Conservation (phyloP, 2,329 filamentous ascomycete genomes). For the Aspergillus alliaceus region DNA sequence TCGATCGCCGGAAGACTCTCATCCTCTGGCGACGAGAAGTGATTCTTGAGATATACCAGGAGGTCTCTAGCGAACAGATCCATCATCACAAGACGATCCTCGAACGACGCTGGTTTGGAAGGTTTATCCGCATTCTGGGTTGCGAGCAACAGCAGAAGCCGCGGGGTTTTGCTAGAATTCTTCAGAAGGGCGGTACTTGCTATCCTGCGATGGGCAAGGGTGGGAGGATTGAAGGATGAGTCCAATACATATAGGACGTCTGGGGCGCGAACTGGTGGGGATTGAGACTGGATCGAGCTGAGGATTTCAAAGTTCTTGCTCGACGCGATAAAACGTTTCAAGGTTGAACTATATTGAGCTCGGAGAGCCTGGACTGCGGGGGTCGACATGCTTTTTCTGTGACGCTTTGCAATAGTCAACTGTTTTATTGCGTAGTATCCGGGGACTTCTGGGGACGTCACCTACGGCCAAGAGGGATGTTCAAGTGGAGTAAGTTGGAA, state of each 20-base stretch:
- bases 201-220: constrained; percentile 58
- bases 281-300: constrained; percentile 23
- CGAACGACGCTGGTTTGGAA: constrained; percentile 48
- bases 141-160: constrained; percentile 60
- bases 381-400: constrained; percentile 7
- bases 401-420: neutral
- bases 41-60: constrained; percentile 26
- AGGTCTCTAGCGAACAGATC: constrained; percentile 47
- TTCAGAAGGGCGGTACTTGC: constrained; percentile 53
- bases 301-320: constrained; percentile 34
- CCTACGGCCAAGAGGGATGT: neutral
- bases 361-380: constrained; percentile 32
- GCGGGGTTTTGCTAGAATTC: constrained; percentile 26
- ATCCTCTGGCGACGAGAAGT: constrained; percentile 8
- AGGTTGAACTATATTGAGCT: constrained; percentile 37
- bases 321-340: constrained; percentile 47
- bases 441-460: neutral
- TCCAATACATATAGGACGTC: constrained; percentile 62
- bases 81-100: constrained; percentile 53
- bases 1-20: constrained; percentile 38
- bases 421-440: neutral
- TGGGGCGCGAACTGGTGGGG: constrained; percentile 15
- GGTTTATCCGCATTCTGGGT: constrained; percentile 67
- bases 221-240: constrained; percentile 67
- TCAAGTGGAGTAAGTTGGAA: neutral